Evolutionary conservation across 805 yeast species (phyloP), one percentile per base, ranked within the genome.

Genomic region (Yarrowia deformans): DNA sequence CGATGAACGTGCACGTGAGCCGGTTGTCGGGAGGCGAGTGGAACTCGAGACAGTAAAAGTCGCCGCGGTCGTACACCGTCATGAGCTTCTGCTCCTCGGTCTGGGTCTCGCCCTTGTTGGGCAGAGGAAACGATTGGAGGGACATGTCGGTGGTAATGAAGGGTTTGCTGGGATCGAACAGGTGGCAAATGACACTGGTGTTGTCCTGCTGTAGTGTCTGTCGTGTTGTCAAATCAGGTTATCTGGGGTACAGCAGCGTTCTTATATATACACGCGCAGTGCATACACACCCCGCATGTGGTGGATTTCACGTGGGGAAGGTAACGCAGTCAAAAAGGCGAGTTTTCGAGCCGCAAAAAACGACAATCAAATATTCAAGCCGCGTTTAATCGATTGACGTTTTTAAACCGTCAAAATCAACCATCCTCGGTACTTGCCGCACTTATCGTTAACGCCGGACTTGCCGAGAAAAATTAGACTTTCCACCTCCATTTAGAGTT

Each of bases 31-130:
- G 81, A 18, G 79, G 77, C 32, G 69, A 69, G 67, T 72, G 73
- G 69, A 77, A 72, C 69, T 75, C 74, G 23, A 79, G 70, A n/a
- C 79, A 71, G 63, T 79, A 79, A 72, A 75, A 78, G 52, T 64
- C 71, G 9, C 68, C 72, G 13, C 70, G 71, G 16, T 64, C 70
- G 29, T 72, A 70, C 16, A 73, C 50, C 83, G 91, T 87, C 82
- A 93, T 88, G 73, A 75, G 67, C 45, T 69, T 72, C 43, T 58
- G 61, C 35, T 60, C 60, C 14, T 48, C 68, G 39, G 68, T 48
- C 40, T 48, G 68, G 45, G 68, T 49, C 48, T 63, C 56, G 55
- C 68, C 68, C 56, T 63, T 63, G 55, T 63, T 49, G 13, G 68
- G 68, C 18, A 63, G 68, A 8, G 68, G 68, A 29, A 63, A 63